Conservation (phyloP, 495 filamentous ascomycete species). For the Hyaloscypha variabilis region DNA sequence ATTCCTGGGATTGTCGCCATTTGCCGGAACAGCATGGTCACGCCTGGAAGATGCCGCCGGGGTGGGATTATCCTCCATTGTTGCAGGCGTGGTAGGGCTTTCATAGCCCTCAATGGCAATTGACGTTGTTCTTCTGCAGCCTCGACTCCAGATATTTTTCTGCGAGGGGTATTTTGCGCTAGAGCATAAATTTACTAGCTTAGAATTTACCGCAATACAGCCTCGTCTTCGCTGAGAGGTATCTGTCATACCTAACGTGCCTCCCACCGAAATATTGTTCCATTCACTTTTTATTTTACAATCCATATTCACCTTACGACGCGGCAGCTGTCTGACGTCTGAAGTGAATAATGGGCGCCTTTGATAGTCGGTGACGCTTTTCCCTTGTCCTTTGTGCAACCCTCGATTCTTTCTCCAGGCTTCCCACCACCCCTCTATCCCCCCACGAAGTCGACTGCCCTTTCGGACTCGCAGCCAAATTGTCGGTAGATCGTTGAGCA, state of each 20-base stretch:
- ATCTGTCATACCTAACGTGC: not conserved
- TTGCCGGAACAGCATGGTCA: not conserved
- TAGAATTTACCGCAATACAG: not conserved
- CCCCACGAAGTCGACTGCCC: not conserved
- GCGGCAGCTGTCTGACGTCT: slow-evolving; percentile 21
- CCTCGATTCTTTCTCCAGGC: slow-evolving; percentile 4
- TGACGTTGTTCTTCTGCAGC: not conserved
- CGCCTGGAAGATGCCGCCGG: slow-evolving; percentile 1
- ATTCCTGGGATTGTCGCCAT: slow-evolving; percentile 11
- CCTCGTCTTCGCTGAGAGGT: not conserved
- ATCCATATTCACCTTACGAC: slow-evolving; percentile 21
- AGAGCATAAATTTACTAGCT: not conserved
- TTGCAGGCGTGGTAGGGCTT: slow-evolving; percentile 12
- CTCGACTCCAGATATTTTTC: not conserved
- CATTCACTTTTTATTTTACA: not conserved
- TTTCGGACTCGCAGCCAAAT: not conserved
- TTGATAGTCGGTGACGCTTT: slow-evolving; percentile 12
- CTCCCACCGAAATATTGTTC: slow-evolving; percentile 1
- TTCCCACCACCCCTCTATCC: not conserved
- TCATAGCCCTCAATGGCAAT: slow-evolving; percentile 23
- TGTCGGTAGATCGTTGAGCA: not conserved
- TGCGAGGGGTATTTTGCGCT: not conserved
- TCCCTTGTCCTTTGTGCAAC: slow-evolving; percentile 6
- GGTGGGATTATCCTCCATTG: slow-evolving; percentile 29
- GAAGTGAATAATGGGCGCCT: slow-evolving; percentile 30